These are phyloP conservation scores for Arachis hypogaea DNA, from an alignment of 306 rosid species.

Conservation along the genomic window DNA sequence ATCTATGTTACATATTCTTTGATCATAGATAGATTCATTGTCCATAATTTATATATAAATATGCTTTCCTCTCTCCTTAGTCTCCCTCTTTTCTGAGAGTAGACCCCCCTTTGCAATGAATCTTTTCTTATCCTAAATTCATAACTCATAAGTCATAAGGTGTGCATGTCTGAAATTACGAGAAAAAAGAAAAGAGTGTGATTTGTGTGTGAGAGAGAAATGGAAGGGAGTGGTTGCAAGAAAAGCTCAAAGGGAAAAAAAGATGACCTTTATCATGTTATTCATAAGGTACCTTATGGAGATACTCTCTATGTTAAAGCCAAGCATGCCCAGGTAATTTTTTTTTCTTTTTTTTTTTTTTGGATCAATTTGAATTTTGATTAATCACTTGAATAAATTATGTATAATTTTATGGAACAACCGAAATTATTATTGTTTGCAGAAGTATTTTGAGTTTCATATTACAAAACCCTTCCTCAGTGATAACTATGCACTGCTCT, in stretches of 20 bases:
- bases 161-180: slow-evolving; percentile 14
- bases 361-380: too few relatives aligned
- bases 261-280: slow-evolving; percentile 77
- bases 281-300: slow-evolving; percentile 83
- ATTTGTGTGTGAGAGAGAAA: neutral
- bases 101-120: slow-evolving; percentile 16
- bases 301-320: slow-evolving; percentile 90
- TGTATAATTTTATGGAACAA: too few relatives aligned
- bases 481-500: too few relatives aligned
- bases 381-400: too few relatives aligned
- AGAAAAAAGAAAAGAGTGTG: neutral
- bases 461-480: too few relatives aligned
- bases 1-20: neutral
- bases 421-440: too few relatives aligned
- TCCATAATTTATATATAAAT: slow-evolving; percentile 23
- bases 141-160: neutral
- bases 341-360: too few relatives aligned
- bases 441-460: too few relatives aligned
- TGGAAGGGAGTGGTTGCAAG: slow-evolving; percentile 43
- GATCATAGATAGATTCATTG: slow-evolving; percentile 22
- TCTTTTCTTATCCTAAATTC: slow-evolving; percentile 20
- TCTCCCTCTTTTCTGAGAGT: slow-evolving; percentile 16
- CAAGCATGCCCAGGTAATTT: slow-evolving; percentile 85
- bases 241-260: slow-evolving; percentile 49
- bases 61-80: slow-evolving; percentile 20